Evolutionary conservation across 1,284 basidiomycete genomes (phyloP).

Genomic region (Fistulinella cinereoalba): DNA sequence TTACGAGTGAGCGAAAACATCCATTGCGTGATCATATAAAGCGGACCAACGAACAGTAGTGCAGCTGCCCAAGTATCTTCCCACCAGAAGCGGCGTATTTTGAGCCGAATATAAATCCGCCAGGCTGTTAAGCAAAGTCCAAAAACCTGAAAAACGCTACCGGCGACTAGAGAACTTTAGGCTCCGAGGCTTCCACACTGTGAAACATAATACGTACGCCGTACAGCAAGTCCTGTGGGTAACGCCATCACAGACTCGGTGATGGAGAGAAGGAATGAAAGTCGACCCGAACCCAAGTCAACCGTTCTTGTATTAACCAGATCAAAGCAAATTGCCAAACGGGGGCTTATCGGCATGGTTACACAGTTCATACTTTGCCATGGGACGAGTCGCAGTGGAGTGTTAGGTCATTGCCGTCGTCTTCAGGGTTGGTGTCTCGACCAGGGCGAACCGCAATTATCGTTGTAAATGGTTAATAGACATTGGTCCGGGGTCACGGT

Average conservation of each 20-base stretch:
- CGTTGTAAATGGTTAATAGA: too few species aligned
- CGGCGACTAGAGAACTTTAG: constrained; percentile 7
- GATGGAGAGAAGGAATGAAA: not conserved
- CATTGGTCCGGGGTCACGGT: too few species aligned
- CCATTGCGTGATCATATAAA: constrained; percentile 16
- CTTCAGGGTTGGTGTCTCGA: not conserved
- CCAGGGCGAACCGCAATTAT: too few species aligned
- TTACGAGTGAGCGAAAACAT: constrained; percentile 6
- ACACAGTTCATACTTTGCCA: not conserved
- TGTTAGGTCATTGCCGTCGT: not conserved
- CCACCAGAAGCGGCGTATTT: constrained; percentile 27
- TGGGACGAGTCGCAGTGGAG: not conserved
- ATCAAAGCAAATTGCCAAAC: not conserved
- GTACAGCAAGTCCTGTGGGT: constrained; percentile 4
- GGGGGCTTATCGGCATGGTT: not conserved
- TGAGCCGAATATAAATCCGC: constrained; percentile 22
- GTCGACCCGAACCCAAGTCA: not conserved
- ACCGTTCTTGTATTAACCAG: not conserved
- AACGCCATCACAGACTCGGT: constrained; percentile 2
- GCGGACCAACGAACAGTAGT: constrained; percentile 10
- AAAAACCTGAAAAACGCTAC: constrained; percentile 11
- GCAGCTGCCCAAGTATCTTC: constrained; percentile 19
- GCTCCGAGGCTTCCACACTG: not conserved
- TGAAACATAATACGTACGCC: constrained; percentile 3
- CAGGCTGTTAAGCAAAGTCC: constrained; percentile 19